Percentiles rank a stretch among this genome's conserved stretches.
Conservation (phyloP, 169 alveolate species). For the Pseudocohnilembus persalinus region DNA sequence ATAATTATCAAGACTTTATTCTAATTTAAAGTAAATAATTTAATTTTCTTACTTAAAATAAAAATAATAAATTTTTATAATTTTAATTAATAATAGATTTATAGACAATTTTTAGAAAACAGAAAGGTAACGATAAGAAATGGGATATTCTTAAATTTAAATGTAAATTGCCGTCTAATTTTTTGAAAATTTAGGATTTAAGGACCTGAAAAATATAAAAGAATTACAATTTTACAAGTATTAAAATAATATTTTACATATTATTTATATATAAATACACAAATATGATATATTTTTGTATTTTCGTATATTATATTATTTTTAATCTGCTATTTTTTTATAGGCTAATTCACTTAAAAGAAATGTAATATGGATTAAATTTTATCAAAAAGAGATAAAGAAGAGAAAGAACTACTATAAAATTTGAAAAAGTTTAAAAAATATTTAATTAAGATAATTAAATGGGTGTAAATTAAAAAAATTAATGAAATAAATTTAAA, state of each 20-base stretch:
- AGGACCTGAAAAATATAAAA: not conserved
- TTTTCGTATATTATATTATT: not conserved
- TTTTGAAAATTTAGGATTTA: conserved; percentile 9
- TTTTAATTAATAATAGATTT: not conserved
- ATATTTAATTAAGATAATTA: not conserved
- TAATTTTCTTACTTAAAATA: no score
- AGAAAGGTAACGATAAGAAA: conserved; percentile 4
- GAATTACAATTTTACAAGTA: conserved; percentile 3
- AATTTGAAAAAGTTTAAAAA: not conserved
- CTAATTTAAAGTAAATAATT: conserved; percentile 9
- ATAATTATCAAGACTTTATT: conserved; percentile 24
- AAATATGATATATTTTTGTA: no score
- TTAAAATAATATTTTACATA: no score
- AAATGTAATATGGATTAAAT: conserved; percentile 17
- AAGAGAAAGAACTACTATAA: conserved; percentile 3
- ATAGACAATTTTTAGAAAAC: conserved; percentile 7
- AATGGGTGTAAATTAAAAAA: not conserved
- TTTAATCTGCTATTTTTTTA: not conserved
- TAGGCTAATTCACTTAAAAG: conserved; percentile 18
- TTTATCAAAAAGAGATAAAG: conserved; percentile 24
- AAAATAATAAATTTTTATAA: not conserved
- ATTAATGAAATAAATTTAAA: not conserved
- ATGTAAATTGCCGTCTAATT: conserved; percentile 10
- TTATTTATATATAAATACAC: no score
- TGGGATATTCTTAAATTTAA: conserved; percentile 10